Base-by-base conservation (phyloP, 2,329 filamentous ascomycete species). In the Didymella pomorum region DNA sequence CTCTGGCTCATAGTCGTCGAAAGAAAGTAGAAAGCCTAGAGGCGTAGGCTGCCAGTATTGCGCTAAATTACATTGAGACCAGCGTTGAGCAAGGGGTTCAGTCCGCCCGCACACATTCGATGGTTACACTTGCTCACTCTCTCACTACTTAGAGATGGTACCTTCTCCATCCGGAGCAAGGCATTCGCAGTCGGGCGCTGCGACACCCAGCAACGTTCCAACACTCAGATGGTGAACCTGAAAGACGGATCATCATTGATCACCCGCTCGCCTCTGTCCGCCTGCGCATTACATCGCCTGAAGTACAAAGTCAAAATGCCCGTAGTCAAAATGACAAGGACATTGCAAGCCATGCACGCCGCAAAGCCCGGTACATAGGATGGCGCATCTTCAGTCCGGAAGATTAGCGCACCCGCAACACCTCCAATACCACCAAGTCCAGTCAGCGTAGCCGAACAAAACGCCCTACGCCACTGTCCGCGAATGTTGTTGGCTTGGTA, bases 401-500 rank as follows among this genome's bases (percentile, higher is more conserved):
- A 70, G 26, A 70, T 70, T 26, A 70, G 48, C 1, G 67, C 64
- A 23, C 66, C 67, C 23, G 62, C 55, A 37, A 70, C 67, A 14
- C 67, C 67, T 41, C 66, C 67, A 41, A 69, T 66, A 2, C 62
- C 64, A 25, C 67, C 67, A 28, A 68, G 61, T 2, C 59, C 66
- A 8, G 64, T 67, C 48, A 70, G 35, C 0, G 61, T 58, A 11
- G 66, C 66, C 2, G 67, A 70, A 48, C 66, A 68, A 37, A 68
- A 68, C 1, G 67, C 67, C 8, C 66, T 43, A 7, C 65, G 56
- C 67, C 67, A 70, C 37, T 70, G 58, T 16, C 64, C 64, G n/a
- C 64, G 58, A 25, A 65, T 67, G 14, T 67, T 67, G 56, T 65
- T 67, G 28, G 66, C 64, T 42, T 70, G 66, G n/a, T 69, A 70